phyloP scores from a whole-genome alignment of 2,329 filamentous ascomycete genomes.

The Ophiostoma australiae region DNA sequence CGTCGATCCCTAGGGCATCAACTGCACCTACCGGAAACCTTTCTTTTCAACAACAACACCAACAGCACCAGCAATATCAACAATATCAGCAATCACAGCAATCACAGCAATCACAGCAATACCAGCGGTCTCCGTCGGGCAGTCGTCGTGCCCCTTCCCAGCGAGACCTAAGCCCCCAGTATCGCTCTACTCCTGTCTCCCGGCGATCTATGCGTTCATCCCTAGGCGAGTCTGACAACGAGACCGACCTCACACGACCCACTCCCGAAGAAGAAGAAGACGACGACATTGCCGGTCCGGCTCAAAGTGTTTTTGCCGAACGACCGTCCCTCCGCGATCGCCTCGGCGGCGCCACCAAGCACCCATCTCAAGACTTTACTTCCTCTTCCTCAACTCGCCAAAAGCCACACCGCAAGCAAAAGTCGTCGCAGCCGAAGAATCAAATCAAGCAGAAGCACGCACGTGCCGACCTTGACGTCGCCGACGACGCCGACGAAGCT shows the following conservation, averaged over 20 bases:
- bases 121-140: constrained; percentile 27
- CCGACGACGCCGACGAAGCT: neutral
- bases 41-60: constrained; percentile 19
- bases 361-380: constrained; percentile 18
- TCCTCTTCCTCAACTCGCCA: constrained; percentile 7
- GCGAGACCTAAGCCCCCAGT: constrained; percentile 34
- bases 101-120: constrained; percentile 26
- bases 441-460: neutral
- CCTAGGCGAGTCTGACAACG: constrained; percentile 38
- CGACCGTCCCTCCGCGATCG: constrained; percentile 25
- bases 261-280: constrained; percentile 34
- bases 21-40: constrained; percentile 23
- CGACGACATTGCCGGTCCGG: constrained; percentile 29
- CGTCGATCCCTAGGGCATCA: constrained; percentile 25
- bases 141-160: constrained; percentile 33
- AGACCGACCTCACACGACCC: constrained; percentile 38
- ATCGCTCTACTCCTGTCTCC: constrained; percentile 39
- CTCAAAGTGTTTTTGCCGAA: constrained; percentile 19
- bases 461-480: neutral
- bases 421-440: constrained; percentile 12
- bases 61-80: neutral
- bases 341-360: constrained; percentile 19
- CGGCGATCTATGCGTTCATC: constrained; percentile 37
- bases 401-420: neutral
- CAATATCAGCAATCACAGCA: constrained; percentile 24